Evolutionary conservation across 2,329 filamentous ascomycete species (phyloP).

Genomic region (Seiridium unicorne): DNA sequence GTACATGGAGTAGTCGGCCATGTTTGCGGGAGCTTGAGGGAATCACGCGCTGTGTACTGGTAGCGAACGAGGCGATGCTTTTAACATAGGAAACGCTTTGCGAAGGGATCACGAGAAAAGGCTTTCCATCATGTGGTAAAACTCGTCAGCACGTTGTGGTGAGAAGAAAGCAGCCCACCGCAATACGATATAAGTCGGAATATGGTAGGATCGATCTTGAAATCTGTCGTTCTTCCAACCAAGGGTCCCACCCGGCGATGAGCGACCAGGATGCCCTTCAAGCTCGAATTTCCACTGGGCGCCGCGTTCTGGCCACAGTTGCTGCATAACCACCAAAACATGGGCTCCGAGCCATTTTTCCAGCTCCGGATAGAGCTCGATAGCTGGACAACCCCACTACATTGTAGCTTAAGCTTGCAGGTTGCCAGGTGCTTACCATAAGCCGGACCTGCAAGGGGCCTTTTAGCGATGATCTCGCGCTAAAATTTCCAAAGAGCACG

Average conservation of each 20-base stretch:
- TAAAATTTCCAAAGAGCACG: neutral
- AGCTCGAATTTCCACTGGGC: too few relatives aligned
- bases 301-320: neutral
- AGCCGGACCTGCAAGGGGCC: too few relatives aligned
- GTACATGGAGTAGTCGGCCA: constrained; percentile 57
- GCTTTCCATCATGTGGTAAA: neutral
- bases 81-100: constrained; percentile 1
- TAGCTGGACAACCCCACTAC: neutral
- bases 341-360: neutral
- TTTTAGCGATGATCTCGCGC: neutral
- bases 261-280: too few relatives aligned
- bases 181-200: too few relatives aligned
- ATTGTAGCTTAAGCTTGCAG: neutral
- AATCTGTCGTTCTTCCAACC: neutral
- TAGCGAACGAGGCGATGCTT: neutral
- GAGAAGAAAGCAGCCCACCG: neutral
- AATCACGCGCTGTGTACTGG: neutral
- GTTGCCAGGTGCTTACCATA: neutral
- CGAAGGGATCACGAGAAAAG: neutral
- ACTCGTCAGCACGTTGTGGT: neutral
- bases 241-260: too few relatives aligned
- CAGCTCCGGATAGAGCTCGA: neutral
- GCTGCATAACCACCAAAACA: too few relatives aligned
- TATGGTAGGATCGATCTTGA: neutral
- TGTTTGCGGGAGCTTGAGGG: constrained; percentile 22